Percentiles rank a stretch among this genome's conserved stretches.
Conservation (phyloP, 305 asterid species). For the Solanum hybrid region DNA sequence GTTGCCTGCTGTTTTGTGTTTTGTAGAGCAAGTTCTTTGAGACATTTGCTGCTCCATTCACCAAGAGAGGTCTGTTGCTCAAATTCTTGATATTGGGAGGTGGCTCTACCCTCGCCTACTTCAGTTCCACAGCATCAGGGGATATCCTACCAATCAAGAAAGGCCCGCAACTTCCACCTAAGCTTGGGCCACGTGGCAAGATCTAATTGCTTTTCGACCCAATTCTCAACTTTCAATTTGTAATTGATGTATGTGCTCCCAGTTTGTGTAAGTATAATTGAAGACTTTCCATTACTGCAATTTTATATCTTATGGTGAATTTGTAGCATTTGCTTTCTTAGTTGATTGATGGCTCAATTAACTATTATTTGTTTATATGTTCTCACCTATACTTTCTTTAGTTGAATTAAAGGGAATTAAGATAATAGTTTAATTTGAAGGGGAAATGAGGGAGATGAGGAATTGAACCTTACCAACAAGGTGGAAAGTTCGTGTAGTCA, state of each 20-base stretch:
- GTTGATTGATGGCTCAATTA: neutral
- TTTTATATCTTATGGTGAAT: constrained; percentile 14
- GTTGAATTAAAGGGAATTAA: neutral
- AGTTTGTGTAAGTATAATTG: constrained; percentile 54
- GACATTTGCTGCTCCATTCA: constrained; percentile 98
- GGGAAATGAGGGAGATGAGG: neutral
- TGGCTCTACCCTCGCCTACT: constrained; percentile 74
- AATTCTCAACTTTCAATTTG: constrained; percentile 12
- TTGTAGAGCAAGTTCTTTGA: constrained; percentile 90
- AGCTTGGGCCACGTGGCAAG: constrained; percentile 78
- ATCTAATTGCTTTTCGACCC: constrained; percentile 29
- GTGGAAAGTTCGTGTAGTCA: neutral
- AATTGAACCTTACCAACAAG: neutral
- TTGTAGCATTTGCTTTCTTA: constrained; percentile 5
- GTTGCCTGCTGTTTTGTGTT: neutral
- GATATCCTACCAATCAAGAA: constrained; percentile 83
- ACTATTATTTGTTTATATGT: neutral
- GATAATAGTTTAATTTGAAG: neutral
- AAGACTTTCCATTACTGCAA: constrained; percentile 25
- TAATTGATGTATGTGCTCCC: constrained; percentile 23
- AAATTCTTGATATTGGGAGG: constrained; percentile 93
- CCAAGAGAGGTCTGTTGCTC: constrained; percentile 93
- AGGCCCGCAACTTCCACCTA: constrained; percentile 96
- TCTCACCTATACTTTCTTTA: neutral
- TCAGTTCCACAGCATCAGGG: constrained; percentile 82